Evolutionary conservation across 805 yeast species (phyloP).

Genomic region (Metschnikowia sp.): DNA sequence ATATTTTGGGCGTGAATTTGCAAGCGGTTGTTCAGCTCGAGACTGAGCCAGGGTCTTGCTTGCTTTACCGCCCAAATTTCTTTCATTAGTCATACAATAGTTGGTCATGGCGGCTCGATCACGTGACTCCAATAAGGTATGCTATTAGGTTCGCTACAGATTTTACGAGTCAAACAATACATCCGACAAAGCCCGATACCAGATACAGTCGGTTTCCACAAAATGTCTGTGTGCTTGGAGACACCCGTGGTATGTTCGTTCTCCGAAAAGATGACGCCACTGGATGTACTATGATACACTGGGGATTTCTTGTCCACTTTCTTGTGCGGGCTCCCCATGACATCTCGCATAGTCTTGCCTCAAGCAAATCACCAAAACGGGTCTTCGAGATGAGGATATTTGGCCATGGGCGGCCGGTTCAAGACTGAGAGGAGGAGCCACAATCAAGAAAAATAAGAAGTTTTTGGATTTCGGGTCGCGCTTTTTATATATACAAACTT

Average conservation of each 20-base stretch:
- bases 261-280: constrained; percentile 16
- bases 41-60: too few species aligned
- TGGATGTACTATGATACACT: constrained; percentile 51
- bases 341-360: constrained; percentile 31
- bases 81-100: too few species aligned
- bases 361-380: constrained; percentile 43
- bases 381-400: constrained; percentile 32
- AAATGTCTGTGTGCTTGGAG: constrained; percentile 48
- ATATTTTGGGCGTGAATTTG: too few species aligned
- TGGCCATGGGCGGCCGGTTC: constrained; percentile 15
- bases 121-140: too few species aligned
- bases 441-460: neutral
- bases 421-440: constrained; percentile 13
- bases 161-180: too few species aligned
- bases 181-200: too few species aligned
- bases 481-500: neutral
- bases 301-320: constrained; percentile 21
- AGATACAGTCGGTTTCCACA: neutral
- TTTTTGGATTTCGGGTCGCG: neutral
- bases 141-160: too few species aligned
- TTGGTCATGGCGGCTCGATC: too few species aligned
- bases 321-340: constrained; percentile 27
- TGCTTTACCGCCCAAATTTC: too few species aligned
- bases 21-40: too few species aligned
- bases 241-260: constrained; percentile 39